Percentiles rank a stretch among this genome's conserved stretches.
Conservation (phyloP, 768 basidiomycete species). For the Boletus sp. region DNA sequence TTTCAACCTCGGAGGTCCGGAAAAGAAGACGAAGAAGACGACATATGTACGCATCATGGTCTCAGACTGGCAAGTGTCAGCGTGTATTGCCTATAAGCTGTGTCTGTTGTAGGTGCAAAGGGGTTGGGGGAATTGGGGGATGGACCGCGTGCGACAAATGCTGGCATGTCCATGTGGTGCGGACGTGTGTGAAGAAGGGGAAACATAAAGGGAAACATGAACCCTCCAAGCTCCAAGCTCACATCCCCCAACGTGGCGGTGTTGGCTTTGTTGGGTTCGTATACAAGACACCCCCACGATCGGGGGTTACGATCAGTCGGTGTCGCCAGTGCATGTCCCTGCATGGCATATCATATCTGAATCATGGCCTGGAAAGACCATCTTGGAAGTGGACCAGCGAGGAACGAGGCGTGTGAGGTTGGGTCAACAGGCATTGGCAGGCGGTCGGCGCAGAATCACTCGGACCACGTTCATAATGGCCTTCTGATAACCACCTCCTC, state of each 20-base stretch:
- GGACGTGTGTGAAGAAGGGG: conserved; percentile 8
- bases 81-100: conserved; percentile 5
- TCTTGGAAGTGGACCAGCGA: background rate
- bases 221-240: background rate
- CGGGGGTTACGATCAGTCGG: background rate
- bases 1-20: conserved; percentile 16
- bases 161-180: conserved; percentile 10
- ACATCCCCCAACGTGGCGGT: conserved; percentile 2
- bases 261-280: background rate
- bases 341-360: background rate
- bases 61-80: background rate
- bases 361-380: background rate
- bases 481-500: conserved; percentile 8
- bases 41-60: conserved; percentile 9
- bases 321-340: background rate
- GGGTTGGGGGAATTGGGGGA: too few species aligned
- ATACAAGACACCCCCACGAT: background rate
- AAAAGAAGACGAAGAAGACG: background rate
- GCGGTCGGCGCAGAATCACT: background rate
- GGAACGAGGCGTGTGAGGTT: background rate
- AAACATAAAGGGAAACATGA: conserved; percentile 8
- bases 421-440: background rate
- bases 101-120: background rate
- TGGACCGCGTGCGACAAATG: conserved; percentile 11
- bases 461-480: conserved; percentile 1